Evolutionary conservation across 176 grass and related monocot species (phyloP).

Genomic region (Zea mays): Zm-B73-REFERENCE-NAM-5.0 NC_050102.1:7802001-7802500

Average conservation of each 20-base stretch:
- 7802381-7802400: background rate
- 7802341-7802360: background rate
- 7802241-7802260: background rate
- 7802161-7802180: background rate
- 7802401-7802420: background rate
- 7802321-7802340: background rate
- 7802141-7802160: background rate
- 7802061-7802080: conserved; percentile 71
- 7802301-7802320: background rate
- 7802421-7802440: background rate
- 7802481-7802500: conserved; percentile 33
- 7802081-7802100: conserved; percentile 76
- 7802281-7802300: background rate
- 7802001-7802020: conserved; percentile 34
- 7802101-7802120: background rate
- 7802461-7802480: background rate
- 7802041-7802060: conserved; percentile 71
- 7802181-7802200: background rate
- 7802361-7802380: background rate
- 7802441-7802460: background rate
- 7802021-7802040: conserved; percentile 67
- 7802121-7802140: background rate
- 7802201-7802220: too few relatives aligned
- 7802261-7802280: background rate
- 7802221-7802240: background rate